Evolutionary conservation across 208 protist genomes (phyloP).

Genomic region (Trichomonas gallinae): DNA sequence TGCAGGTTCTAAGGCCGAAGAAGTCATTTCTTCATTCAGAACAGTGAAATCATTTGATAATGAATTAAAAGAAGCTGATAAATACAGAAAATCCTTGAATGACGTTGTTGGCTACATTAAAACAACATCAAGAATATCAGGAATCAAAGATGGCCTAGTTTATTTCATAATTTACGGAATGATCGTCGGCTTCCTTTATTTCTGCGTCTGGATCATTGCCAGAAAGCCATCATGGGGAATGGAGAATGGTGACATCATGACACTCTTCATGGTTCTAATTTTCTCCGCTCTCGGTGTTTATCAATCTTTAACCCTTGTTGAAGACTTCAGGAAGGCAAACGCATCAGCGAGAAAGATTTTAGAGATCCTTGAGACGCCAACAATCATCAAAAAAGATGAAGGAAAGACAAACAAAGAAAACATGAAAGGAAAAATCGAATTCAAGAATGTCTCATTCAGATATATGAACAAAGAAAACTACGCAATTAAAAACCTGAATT

Average conservation of each 20-base stretch:
- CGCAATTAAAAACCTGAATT: not conserved
- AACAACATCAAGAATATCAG: too few relatives aligned
- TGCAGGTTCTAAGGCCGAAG: not conserved
- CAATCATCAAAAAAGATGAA: not conserved
- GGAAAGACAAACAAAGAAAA: not conserved
- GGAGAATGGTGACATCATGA: too few relatives aligned
- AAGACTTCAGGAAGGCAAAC: not conserved
- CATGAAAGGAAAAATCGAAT: not conserved
- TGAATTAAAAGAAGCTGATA: not conserved
- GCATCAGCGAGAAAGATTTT: not conserved
- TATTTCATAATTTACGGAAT: too few relatives aligned
- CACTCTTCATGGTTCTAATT: too few relatives aligned
- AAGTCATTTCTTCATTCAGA: not conserved
- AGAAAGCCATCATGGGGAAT: too few relatives aligned
- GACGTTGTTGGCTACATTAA: too few relatives aligned
- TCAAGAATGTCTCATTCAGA: not conserved
- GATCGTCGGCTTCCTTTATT: too few relatives aligned
- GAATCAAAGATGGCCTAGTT: too few relatives aligned
- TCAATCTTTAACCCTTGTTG: too few relatives aligned
- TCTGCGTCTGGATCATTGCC: too few relatives aligned
- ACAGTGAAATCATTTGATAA: conserved; percentile 14
- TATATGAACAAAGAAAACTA: not conserved
- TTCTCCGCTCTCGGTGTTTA: too few relatives aligned
- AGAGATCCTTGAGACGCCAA: not conserved
- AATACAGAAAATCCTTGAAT: not conserved